Evolutionary conservation across 2,329 filamentous ascomycete species (phyloP), one percentile per base, ranked within the genome.

Genomic region (Monilinia fructigena): DNA sequence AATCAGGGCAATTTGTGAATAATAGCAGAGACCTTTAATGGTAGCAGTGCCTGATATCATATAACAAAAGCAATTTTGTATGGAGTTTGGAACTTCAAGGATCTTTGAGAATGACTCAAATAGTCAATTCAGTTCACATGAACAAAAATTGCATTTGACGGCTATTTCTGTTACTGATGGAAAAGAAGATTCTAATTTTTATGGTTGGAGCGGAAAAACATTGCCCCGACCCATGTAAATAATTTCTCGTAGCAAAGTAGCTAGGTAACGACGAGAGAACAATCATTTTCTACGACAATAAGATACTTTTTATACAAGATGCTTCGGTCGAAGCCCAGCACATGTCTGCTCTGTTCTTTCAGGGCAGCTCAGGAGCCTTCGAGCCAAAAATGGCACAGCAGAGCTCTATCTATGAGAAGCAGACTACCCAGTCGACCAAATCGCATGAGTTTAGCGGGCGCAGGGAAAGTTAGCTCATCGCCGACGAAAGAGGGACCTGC

Each of bases 291-390:
- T 35, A 54, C 47, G 52, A 50, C 23, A 26, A 54, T 12, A 48
- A 31, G 23, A 12, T 10, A 23, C 1, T 47, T 26, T 26, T 2
- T 48, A 18, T 55, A 1, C 47, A 70, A 40, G 12, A 76, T 76
- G 74, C 48, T 75, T 23, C 72, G 72, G n/a, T 67, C 71, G 31
- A 71, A 67, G 47, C 68, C 68, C 14, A 69, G 70, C 16, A 71
- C 56, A 56, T 76, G 74, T 58, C 60, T 1, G 84, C 85, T 55
- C 88, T 82, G 42, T 82, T 82, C 60, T 83, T 82, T 12, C 88
- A 80, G 63, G 85, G 82, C 40, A 82, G 77, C 68, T 89, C 79
- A 71, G 89, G 89, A 0, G 89, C 75, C 67, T 1, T 16, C 62
- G 35, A 62, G 66, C 38, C 66, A 53, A 48, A 70, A 71, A 70